These are phyloP conservation scores for Peronospora farinosa DNA, from an alignment of 352 stramenopile species.

Conservation along the genomic window DNA sequence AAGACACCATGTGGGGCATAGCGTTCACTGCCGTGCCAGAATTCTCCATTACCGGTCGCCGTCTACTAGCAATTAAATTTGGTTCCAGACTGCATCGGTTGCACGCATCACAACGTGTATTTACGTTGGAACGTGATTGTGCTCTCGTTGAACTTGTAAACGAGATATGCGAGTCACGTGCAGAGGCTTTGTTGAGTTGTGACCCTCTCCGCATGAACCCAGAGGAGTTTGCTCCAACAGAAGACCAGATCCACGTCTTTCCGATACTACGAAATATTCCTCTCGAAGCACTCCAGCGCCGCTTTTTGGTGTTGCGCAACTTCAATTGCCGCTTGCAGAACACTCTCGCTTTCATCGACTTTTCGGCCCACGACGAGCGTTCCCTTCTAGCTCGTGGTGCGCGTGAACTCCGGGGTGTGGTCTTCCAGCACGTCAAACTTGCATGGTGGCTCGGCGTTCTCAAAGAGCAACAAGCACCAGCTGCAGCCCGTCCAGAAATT, in stretches of 20 bases:
- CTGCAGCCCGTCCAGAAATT: constrained; percentile 72
- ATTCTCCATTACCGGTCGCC: constrained; percentile 71
- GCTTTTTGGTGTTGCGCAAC: constrained; percentile 82
- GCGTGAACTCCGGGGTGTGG: constrained; percentile 52
- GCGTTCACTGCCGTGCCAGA: constrained; percentile 81
- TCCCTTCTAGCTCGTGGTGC: constrained; percentile 59
- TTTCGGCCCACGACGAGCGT: constrained; percentile 51
- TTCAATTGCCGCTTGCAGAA: constrained; percentile 85
- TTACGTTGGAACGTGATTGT: constrained; percentile 57
- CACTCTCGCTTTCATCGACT: constrained; percentile 81
- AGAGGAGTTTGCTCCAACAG: constrained; percentile 68
- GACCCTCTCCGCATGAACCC: constrained; percentile 79
- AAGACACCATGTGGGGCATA: constrained; percentile 79
- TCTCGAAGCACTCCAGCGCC: constrained; percentile 55
- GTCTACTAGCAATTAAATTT: constrained; percentile 72
- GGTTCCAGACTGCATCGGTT: constrained; percentile 48
- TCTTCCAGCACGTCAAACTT: constrained; percentile 87
- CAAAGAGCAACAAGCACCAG: constrained; percentile 81
- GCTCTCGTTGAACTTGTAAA: constrained; percentile 80
- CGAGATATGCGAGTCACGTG: constrained; percentile 71
- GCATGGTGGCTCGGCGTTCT: constrained; percentile 85
- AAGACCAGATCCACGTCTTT: constrained; percentile 57
- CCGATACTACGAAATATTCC: constrained; percentile 41
- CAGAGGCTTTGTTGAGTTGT: constrained; percentile 67
- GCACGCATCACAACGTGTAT: constrained; percentile 62